Conservation (phyloP, 768 basidiomycete genomes). For the Trametes villosa region DNA sequence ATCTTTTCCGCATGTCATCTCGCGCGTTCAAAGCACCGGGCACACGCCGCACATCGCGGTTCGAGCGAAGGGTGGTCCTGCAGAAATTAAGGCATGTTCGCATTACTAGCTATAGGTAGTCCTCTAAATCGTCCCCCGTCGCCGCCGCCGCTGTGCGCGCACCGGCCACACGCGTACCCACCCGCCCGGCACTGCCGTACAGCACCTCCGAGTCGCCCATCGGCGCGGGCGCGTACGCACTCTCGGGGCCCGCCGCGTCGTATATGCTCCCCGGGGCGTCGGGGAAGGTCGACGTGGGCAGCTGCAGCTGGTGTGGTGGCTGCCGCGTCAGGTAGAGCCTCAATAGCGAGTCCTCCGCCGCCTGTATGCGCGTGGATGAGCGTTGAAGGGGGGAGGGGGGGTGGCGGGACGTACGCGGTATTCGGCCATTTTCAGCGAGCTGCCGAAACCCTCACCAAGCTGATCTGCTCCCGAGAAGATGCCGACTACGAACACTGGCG, state of each 20-base stretch:
- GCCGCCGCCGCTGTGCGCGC: conserved; percentile 23
- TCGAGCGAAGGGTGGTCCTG: conserved; percentile 4
- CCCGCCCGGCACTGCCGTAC: conserved; percentile 72
- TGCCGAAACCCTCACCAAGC: conserved; percentile 94
- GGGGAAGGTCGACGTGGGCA: conserved; percentile 80
- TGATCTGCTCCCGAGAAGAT: conserved; percentile 84
- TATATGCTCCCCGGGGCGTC: conserved; percentile 57
- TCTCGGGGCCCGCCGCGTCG: conserved; percentile 45
- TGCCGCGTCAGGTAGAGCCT: conserved; percentile 82
- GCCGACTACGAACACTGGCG: conserved; percentile 95
- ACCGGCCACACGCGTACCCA: conserved; percentile 26
- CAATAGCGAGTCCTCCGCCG: conserved; percentile 84
- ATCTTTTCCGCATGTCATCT: no score
- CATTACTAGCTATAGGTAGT: conserved; percentile 29
- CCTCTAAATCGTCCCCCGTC: conserved; percentile 27
- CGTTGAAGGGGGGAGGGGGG: neutral
- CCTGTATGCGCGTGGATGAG: conserved; percentile 45
- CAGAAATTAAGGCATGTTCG: conserved; percentile 21
- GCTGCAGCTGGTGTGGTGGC: conserved; percentile 65
- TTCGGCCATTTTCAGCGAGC: conserved; percentile 93
- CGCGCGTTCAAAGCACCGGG: no score
- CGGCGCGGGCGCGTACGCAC: conserved; percentile 54
- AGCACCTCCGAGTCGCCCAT: conserved; percentile 66
- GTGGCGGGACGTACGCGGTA: conserved; percentile 63
- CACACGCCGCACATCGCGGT: neutral